These are phyloP conservation scores for Pyrenochaeta sp. DNA, from an alignment of 2,329 filamentous ascomycete genomes.

Conservation along the genomic window DNA sequence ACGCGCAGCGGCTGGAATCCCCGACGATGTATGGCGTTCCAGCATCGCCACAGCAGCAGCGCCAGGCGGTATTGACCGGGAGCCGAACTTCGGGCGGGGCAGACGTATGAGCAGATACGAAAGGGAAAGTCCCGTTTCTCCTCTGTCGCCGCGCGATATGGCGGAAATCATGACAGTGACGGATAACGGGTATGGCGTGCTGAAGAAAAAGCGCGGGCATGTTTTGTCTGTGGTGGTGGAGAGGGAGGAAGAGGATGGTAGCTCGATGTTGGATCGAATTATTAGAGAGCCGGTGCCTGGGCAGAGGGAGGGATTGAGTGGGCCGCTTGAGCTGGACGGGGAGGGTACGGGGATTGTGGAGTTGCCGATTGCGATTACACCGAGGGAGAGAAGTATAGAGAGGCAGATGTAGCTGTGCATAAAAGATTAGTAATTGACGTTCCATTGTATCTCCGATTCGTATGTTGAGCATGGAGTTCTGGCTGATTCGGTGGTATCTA, in stretches of 20 bases:
- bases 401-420: neutral
- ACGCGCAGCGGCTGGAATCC: conserved; percentile 20
- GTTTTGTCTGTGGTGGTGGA: conserved; percentile 34
- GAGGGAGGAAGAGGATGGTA: conserved; percentile 29
- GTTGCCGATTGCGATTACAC: conserved; percentile 32
- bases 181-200: conserved; percentile 16
- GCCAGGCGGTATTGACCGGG: conserved; percentile 1
- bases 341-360: conserved; percentile 24
- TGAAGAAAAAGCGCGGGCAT: conserved; percentile 30
- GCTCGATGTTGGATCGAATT: conserved; percentile 1
- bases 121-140: conserved; percentile 15
- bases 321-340: conserved; percentile 36
- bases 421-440: neutral
- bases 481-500: no score
- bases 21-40: conserved; percentile 18
- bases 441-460: neutral
- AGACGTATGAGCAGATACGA: conserved; percentile 4
- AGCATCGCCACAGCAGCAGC: conserved; percentile 10
- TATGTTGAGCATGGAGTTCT: no score
- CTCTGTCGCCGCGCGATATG: conserved; percentile 13
- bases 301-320: conserved; percentile 34
- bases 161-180: conserved; percentile 7
- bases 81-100: conserved; percentile 3
- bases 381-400: conserved; percentile 26
- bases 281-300: conserved; percentile 35